phyloP scores from a whole-genome alignment of 2,329 filamentous ascomycete species.

The Aspergillus costaricaensis region DNA sequence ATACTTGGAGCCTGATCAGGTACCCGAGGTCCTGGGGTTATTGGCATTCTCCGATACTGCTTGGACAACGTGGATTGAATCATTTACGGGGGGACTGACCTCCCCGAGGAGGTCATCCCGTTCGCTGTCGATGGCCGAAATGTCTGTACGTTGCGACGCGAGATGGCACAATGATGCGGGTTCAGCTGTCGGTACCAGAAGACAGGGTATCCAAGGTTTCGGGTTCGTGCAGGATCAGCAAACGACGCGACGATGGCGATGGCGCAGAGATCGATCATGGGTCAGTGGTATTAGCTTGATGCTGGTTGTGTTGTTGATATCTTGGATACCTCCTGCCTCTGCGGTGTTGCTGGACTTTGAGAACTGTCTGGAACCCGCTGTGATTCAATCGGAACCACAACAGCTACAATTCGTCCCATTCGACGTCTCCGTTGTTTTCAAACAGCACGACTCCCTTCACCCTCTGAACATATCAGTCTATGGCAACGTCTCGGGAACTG shows the following conservation, averaged over 20 bases:
- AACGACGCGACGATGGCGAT: slow-evolving; percentile 25
- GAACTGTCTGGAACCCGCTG: slow-evolving; percentile 72
- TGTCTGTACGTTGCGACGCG: slow-evolving; percentile 33
- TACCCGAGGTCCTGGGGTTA: slow-evolving; percentile 7
- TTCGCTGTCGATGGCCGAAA: slow-evolving; percentile 31
- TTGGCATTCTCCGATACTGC: slow-evolving; percentile 15
- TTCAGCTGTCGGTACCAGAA: slow-evolving; percentile 12
- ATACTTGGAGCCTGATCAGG: slow-evolving; percentile 14
- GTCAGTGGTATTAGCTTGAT: slow-evolving; percentile 20
- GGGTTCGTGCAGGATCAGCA: slow-evolving; percentile 19
- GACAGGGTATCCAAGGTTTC: slow-evolving; percentile 11
- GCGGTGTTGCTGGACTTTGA: slow-evolving; percentile 74
- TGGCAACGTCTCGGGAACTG: slow-evolving; percentile 84
- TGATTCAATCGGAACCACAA: slow-evolving; percentile 60
- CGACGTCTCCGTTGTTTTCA: slow-evolving; percentile 73
- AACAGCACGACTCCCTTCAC: slow-evolving; percentile 61
- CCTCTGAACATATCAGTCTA: slow-evolving; percentile 77
- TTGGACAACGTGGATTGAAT: slow-evolving; percentile 41
- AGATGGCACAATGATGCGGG: slow-evolving; percentile 20
- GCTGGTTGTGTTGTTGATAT: slow-evolving; percentile 26
- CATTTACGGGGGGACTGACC: slow-evolving; percentile 42
- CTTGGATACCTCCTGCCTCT: slow-evolving; percentile 44
- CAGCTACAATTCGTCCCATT: slow-evolving; percentile 79
- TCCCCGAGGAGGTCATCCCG: slow-evolving; percentile 45
- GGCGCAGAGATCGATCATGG: slow-evolving; percentile 9